Conservation (phyloP, 345 rosid species). For the Eucalyptus tenuipes region DNA sequence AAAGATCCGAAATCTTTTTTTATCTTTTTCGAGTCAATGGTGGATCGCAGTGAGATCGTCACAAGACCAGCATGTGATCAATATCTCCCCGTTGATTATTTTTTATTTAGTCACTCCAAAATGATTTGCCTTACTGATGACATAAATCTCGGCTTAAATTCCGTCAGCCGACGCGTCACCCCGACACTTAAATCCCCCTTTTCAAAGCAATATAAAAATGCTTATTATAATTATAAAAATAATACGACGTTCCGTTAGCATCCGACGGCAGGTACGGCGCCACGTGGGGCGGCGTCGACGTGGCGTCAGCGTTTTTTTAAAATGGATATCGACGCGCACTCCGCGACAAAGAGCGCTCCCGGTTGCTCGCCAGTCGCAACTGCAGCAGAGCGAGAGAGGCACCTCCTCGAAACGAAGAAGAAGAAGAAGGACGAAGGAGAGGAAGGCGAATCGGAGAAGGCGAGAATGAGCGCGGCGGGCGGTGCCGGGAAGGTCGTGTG, state of each 20-base stretch:
- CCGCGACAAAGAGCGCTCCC: not conserved
- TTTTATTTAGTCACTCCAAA: not conserved
- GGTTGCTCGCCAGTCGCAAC: not conserved
- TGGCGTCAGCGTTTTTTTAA: too few relatives aligned
- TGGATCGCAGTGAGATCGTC: not conserved
- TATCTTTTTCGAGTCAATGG: not conserved
- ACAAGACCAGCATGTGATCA: not conserved
- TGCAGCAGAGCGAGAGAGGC: not conserved
- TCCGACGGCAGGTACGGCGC: not conserved
- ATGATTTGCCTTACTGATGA: not conserved
- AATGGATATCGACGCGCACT: too few relatives aligned
- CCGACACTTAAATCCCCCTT: not conserved
- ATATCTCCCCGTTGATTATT: not conserved
- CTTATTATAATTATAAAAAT: not conserved
- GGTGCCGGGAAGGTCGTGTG: constrained; percentile 51
- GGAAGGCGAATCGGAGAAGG: not conserved
- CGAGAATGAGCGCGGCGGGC: constrained; percentile 27
- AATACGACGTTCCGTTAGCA: not conserved
- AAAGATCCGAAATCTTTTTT: not conserved
- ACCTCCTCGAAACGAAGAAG: not conserved
- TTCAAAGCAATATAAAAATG: not conserved
- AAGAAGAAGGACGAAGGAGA: not conserved
- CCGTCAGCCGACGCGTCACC: not conserved
- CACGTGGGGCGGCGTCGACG: not conserved
- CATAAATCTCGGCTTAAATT: not conserved